These are phyloP conservation scores for Teratosphaeriaceae sp. DNA, from an alignment of 2,329 filamentous ascomycete genomes.

Conservation along the genomic window DNA sequence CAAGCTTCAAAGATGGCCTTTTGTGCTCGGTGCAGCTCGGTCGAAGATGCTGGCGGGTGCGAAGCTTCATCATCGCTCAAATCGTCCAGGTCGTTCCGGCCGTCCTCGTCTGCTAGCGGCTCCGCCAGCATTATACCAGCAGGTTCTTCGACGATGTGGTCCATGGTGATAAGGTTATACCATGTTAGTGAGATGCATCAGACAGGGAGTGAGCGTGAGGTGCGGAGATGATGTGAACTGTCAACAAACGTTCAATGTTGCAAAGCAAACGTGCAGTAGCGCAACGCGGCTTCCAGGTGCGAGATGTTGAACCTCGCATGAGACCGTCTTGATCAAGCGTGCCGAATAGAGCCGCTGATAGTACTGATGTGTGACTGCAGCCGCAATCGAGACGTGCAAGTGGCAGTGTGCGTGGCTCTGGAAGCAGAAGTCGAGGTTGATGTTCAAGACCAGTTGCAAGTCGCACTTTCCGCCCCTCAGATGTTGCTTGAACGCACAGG, in stretches of 20 bases:
- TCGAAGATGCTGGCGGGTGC: constrained; percentile 19
- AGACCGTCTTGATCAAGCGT: background rate
- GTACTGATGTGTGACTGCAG: no score
- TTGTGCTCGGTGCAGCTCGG: constrained; percentile 35
- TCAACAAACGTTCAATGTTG: constrained; percentile 1
- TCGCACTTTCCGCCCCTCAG: no score
- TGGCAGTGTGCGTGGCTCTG: background rate
- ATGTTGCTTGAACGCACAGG: no score
- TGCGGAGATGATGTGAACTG: background rate
- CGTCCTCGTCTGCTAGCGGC: background rate
- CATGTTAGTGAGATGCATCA: background rate
- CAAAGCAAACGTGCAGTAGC: constrained; percentile 2
- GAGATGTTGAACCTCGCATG: constrained; percentile 4
- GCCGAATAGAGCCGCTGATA: no score
- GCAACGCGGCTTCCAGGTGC: background rate
- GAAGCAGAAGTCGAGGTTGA: background rate
- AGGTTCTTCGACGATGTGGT: background rate
- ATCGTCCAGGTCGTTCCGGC: constrained; percentile 2
- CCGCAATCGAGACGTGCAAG: no score
- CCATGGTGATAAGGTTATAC: background rate
- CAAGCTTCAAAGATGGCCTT: constrained; percentile 37
- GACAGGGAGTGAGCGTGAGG: background rate
- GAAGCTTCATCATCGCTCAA: constrained; percentile 18
- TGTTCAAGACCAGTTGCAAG: no score
- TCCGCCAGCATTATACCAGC: background rate